These are phyloP conservation scores for Mucor piriformis DNA, from an alignment of 371 early-diverging fungal species.

Conservation along the genomic window DNA sequence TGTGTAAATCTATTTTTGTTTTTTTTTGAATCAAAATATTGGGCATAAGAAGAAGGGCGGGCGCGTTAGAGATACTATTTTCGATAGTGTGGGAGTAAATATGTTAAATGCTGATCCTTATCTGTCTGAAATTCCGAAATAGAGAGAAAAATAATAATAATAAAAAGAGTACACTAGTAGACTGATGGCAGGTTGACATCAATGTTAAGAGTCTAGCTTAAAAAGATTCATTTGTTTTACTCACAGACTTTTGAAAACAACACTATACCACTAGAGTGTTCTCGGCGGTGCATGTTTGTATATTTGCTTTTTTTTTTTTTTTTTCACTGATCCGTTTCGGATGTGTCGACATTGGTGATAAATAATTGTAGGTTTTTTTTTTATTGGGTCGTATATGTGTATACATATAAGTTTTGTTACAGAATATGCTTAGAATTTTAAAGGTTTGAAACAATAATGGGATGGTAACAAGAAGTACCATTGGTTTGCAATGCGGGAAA, in stretches of 20 bases:
- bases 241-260: constrained; percentile 6
- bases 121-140: not conserved
- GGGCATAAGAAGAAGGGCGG: no score
- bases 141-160: not conserved
- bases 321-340: not conserved
- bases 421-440: not conserved
- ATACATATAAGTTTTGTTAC: not conserved
- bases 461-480: no score
- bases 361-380: not conserved
- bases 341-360: not conserved
- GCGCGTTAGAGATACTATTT: no score
- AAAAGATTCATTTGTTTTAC: not conserved
- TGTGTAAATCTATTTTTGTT: no score
- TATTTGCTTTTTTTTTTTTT: not conserved
- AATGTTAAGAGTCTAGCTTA: not conserved
- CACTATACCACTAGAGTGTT: not conserved
- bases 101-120: not conserved
- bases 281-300: not conserved
- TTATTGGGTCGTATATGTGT: not conserved
- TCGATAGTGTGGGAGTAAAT: not conserved
- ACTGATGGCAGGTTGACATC: not conserved
- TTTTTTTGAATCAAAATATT: no score
- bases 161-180: not conserved
- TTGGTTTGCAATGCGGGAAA: not conserved
- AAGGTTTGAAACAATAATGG: not conserved